These are phyloP conservation scores for Spergularia azorica DNA, from an alignment of 179 eudicot species.

Conservation along the genomic window DNA sequence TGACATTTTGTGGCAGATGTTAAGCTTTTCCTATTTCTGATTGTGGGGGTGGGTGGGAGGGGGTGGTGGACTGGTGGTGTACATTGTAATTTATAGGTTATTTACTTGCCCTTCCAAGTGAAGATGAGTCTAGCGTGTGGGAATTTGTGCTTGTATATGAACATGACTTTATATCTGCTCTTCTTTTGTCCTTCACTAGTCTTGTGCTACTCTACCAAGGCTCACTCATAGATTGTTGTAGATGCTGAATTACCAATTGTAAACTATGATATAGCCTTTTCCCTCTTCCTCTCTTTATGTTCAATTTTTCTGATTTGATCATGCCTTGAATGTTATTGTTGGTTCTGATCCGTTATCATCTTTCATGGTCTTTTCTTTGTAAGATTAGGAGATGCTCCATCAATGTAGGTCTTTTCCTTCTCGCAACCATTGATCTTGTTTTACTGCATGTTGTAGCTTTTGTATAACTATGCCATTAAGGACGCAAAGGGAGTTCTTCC, in stretches of 20 bases:
- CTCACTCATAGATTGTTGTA: too few relatives aligned
- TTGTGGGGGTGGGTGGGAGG: too few relatives aligned
- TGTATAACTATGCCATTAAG: slow-evolving; percentile 55
- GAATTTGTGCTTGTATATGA: too few relatives aligned
- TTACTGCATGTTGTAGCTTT: slow-evolving; percentile 59
- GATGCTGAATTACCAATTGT: neutral
- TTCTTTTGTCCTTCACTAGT: too few relatives aligned
- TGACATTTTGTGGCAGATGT: too few relatives aligned
- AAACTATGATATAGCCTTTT: neutral
- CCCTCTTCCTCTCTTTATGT: neutral
- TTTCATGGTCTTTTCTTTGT: neutral
- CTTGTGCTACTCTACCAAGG: too few relatives aligned
- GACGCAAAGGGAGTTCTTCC: slow-evolving; percentile 69
- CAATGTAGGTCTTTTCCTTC: neutral
- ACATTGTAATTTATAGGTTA: too few relatives aligned
- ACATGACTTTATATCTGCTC: too few relatives aligned
- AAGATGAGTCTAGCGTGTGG: too few relatives aligned
- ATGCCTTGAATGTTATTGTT: slow-evolving; percentile 1
- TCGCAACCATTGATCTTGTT: slow-evolving; percentile 20
- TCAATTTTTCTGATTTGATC: neutral
- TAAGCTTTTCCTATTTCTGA: too few relatives aligned
- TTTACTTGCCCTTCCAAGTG: too few relatives aligned
- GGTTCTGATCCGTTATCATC: neutral
- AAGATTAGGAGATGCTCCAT: neutral
- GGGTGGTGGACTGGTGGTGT: too few relatives aligned